Base-by-base conservation (phyloP, 495 filamentous ascomycete genomes). In the Xylaria sp. region DNA sequence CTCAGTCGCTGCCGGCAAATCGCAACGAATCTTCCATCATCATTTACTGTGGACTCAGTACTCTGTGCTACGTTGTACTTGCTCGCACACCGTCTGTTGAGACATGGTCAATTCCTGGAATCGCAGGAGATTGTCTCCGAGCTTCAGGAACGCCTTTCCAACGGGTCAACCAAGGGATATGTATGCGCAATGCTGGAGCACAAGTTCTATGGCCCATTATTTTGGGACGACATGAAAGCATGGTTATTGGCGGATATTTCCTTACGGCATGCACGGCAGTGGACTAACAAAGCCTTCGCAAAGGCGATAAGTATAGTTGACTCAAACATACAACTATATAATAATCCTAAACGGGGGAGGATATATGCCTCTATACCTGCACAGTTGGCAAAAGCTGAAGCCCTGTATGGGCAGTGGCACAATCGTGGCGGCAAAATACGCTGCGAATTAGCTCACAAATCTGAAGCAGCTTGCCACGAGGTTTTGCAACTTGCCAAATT, bases 161-260 rank as follows among this genome's bases (percentile, higher is more conserved):
- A 44, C 12, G 59, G 59, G 21, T 37, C 37, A 24, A 62, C 8
- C 2, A 62, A 44, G 37, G 59, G 59, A 5, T 44, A 44, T 29
- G 12, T 44, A 62, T 44, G 59, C 21, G 44, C 59, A 26, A 37
- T 1, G 9, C 19, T 62, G 21, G 59, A 62, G 29, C 59, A 37
- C 8, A 62, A 26, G 21, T 12, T 62, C 29, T 62, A 41, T 21
- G 1, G 40, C 21, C 11, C 37, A 21, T 44, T 62, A 44, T 62
- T 62, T 21, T 62, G 59, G 59, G 37, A 62, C 31, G 37, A 62
- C 59, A 44, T 8, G 35, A 29, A 62, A 44, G 59, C 59, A 44
- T 4, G 17, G 21, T 15, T 62, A 29, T 62, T 62, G 6, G 59
- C 59, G 6, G 19, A 17, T 6, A 29, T 62, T 37, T 37, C 59